phyloP scores from a whole-genome alignment of 768 basidiomycete species.

The Rhizopogon salebrosus region DNA sequence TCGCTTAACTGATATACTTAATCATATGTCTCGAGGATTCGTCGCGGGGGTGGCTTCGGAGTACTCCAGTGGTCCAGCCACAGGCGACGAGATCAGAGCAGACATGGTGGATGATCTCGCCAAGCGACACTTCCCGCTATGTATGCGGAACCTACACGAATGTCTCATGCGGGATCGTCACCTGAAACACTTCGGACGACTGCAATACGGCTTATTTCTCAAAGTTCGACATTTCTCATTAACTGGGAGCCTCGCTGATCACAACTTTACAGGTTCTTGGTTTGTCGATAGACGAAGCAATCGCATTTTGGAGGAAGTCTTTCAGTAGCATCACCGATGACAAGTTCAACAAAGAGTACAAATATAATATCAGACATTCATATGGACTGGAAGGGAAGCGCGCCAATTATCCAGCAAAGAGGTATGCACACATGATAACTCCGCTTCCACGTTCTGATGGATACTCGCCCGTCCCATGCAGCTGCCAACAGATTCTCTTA shows the following conservation, averaged over 20 bases:
- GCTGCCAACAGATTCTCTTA: conserved; percentile 87
- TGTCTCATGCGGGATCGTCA: conserved; percentile 72
- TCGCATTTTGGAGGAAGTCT: conserved; percentile 88
- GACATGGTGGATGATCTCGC: conserved; percentile 93
- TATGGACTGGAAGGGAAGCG: conserved; percentile 94
- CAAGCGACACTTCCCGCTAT: conserved; percentile 86
- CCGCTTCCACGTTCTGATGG: neutral
- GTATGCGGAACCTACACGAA: conserved; percentile 90
- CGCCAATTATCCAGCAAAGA: conserved; percentile 91
- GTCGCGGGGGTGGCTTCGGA: conserved; percentile 85
- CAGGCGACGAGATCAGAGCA: conserved; percentile 71
- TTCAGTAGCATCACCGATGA: conserved; percentile 81
- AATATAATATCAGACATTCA: conserved; percentile 94
- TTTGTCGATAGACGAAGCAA: conserved; percentile 88
- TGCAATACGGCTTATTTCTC: conserved; percentile 91
- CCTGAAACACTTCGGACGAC: conserved; percentile 86
- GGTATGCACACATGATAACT: conserved; percentile 36
- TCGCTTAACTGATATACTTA: conserved; percentile 81
- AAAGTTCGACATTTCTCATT: conserved; percentile 52
- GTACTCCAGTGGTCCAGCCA: conserved; percentile 55
- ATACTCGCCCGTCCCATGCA: conserved; percentile 23
- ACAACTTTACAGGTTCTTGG: conserved; percentile 69
- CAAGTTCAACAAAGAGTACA: conserved; percentile 96
- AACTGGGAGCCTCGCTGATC: neutral
- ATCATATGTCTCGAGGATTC: conserved; percentile 92